Conservation (phyloP, 129 eudicot species). For the Rutidosis leptorrhynchoides region DNA sequence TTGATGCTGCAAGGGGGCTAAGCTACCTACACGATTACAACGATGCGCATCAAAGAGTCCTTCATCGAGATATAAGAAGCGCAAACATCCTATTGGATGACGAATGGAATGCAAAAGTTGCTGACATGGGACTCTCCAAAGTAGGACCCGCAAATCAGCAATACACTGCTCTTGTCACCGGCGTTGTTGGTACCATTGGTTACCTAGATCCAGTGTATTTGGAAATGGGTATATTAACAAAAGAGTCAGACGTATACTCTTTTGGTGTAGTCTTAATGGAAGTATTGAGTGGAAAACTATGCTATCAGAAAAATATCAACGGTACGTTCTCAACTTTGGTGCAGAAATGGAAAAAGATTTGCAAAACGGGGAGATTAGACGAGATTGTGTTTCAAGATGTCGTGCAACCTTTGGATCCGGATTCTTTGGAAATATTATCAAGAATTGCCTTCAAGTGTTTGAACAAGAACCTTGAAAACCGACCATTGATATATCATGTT, state of each 20-base stretch:
- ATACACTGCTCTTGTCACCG: neutral
- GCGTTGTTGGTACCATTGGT: conserved; percentile 14
- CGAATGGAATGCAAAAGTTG: conserved; percentile 6
- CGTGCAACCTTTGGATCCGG: too few species aligned
- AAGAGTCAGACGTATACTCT: conserved; percentile 22
- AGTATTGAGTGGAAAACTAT: conserved; percentile 15
- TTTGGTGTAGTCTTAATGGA: conserved; percentile 22
- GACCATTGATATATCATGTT: conserved; percentile 14
- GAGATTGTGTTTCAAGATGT: too few species aligned
- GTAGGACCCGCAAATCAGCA: conserved; percentile 16
- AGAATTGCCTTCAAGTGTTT: conserved; percentile 18
- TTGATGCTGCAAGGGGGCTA: too few species aligned
- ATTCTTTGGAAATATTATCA: conserved; percentile 9
- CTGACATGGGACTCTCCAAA: conserved; percentile 17
- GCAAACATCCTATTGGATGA: conserved; percentile 18
- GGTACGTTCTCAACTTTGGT: neutral
- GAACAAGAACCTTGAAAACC: neutral
- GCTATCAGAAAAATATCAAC: neutral
- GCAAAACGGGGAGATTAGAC: neutral
- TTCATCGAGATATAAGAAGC: conserved; percentile 16
- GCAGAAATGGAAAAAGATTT: conserved; percentile 14
- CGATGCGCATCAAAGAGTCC: conserved; percentile 22
- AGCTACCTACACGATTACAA: too few species aligned
- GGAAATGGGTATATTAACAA: conserved; percentile 7
- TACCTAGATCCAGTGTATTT: conserved; percentile 14